These are phyloP conservation scores for Populus nigra DNA, from an alignment of 345 rosid species.

Conservation along the genomic window DNA sequence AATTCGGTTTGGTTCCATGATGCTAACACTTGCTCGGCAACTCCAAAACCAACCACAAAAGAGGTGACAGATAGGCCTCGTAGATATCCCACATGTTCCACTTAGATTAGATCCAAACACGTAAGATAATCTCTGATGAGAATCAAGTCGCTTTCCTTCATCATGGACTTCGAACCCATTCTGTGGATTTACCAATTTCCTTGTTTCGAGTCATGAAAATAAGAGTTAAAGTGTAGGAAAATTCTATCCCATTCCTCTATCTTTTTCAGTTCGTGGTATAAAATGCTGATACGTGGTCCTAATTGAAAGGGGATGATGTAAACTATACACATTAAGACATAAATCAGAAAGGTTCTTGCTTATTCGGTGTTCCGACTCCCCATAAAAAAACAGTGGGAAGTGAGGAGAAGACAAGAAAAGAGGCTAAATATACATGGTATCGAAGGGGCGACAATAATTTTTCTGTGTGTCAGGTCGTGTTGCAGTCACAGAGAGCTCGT, in stretches of 20 bases:
- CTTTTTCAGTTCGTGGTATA: background rate
- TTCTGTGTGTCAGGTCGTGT: background rate
- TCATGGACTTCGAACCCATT: background rate
- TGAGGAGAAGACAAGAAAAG: background rate
- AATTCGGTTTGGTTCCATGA: background rate
- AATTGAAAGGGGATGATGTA: background rate
- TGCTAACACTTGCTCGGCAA: background rate
- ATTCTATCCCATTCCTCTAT: background rate
- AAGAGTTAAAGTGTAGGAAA: background rate
- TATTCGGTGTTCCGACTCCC: background rate
- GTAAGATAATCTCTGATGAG: background rate
- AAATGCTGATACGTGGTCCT: background rate
- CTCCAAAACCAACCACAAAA: background rate
- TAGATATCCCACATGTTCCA: slow-evolving; percentile 4
- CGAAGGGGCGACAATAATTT: background rate
- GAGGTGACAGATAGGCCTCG: background rate
- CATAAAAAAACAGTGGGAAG: background rate
- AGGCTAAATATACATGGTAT: background rate
- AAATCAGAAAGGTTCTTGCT: background rate
- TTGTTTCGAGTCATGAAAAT: background rate
- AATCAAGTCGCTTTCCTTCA: background rate
- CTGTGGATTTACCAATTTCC: background rate
- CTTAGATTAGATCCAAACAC: background rate
- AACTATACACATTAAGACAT: no score
- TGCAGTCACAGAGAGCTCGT: background rate